A percentile compares a stretch with the other conserved stretches of the same genome.
phyloP scores from a whole-genome alignment of 23 red algal species.

The Pyropia haitanensis region DNA sequence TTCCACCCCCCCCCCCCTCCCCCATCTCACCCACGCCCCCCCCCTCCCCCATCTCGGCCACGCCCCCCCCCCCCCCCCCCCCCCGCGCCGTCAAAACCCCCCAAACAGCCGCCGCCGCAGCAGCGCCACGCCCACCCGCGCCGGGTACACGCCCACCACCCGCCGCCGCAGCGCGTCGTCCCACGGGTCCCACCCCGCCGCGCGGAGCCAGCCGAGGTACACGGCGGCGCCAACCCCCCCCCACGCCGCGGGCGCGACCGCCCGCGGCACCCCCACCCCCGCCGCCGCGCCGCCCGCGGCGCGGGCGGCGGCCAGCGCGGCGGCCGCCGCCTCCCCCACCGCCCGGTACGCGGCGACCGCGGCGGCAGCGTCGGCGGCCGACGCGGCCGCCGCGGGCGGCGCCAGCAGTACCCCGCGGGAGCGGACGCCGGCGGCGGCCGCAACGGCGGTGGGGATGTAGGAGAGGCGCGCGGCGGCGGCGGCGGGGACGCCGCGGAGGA shows the following conservation, averaged over 20 bases:
- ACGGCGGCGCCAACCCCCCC: slow-evolving; percentile 15
- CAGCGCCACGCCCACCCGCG: slow-evolving; percentile 23
- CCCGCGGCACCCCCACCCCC: slow-evolving; percentile 2
- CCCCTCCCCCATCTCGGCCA: no score
- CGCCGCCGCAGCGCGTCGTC: slow-evolving; percentile 15
- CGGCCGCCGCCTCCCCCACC: slow-evolving; percentile 19
- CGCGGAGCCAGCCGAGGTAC: slow-evolving; percentile 23
- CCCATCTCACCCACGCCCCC: no score
- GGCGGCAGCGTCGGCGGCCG: not conserved
- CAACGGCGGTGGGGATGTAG: slow-evolving; percentile 42
- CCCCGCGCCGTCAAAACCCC: not conserved
- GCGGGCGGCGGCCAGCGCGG: slow-evolving; percentile 7
- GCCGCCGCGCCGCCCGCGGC: not conserved
- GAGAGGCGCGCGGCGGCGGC: slow-evolving; percentile 30
- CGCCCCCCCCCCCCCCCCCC: no score
- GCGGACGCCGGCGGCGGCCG: slow-evolving; percentile 6
- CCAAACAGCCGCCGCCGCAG: slow-evolving; percentile 9
- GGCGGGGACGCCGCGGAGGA: slow-evolving; percentile 44
- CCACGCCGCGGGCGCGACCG: slow-evolving; percentile 26
- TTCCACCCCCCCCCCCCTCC: no score
- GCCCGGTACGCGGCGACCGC: slow-evolving; percentile 12
- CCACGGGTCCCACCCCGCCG: slow-evolving; percentile 39
- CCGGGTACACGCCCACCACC: slow-evolving; percentile 19
- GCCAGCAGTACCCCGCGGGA: slow-evolving; percentile 10
- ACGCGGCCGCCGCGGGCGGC: no score